Evolutionary conservation across 345 rosid genomes (phyloP), one percentile per base, ranked within the genome.

Genomic region (Pugionium dolabratum): DNA sequence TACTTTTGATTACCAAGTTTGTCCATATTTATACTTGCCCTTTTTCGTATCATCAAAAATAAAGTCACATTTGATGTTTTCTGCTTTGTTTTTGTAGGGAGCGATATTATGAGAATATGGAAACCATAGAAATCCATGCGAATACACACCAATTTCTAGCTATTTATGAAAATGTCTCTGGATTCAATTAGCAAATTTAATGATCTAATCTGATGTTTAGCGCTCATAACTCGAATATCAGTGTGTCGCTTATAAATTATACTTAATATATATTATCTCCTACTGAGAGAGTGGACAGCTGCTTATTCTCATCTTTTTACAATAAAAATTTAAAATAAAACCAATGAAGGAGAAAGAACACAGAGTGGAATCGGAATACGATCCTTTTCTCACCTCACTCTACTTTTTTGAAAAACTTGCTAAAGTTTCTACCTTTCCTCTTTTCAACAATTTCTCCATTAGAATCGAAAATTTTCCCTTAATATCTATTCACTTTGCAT

Each of bases 321-420:
- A 51, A 31, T 49, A 55, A 39, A 31, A 34, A 46, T 34, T 44
- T 52, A 9, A 55, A 42, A 54, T 2, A 7, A 45, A 35, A 41
- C 34, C 27, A 47, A 47, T 2, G 52, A 64, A 41, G 66, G 49
- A 53, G 43, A 65, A 58, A 41, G 71, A 59, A 50, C 18, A 57
- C 46, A 50, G 27, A 65, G 47, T 72, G 71, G 71, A 36, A 66
- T 52, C 55, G 31, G 76, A 73, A 73, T 66, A 44, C 32, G 67
- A 73, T 73, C 57, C 72, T 34, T 57, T 41, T 59, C 40, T 9
- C 26, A 47, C 71, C 55, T 39, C 72, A 40, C 59, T 69, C 46
- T 60, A 27, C 54, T 43, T 53, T 62, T 30, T 66, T 66, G 72
- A 73, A 66, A 73, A 73, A 52, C 35, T 66, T 53, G 76, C 18